Conservation (phyloP, 192 early-diverging fungal species). For the Thoreauomyces humboldtii region DNA sequence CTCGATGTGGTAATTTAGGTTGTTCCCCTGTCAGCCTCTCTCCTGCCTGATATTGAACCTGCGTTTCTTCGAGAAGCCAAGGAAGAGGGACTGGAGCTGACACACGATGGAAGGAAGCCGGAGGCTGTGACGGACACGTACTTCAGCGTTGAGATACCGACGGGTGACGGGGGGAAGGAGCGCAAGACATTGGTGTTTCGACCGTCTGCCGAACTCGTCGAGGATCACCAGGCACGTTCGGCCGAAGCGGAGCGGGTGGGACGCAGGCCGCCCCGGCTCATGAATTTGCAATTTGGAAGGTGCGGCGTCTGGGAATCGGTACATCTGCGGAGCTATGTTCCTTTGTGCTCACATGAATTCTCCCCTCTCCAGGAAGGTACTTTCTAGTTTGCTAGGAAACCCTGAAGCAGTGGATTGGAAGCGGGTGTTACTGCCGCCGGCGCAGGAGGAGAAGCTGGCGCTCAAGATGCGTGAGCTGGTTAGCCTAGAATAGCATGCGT, state of each 20-base stretch:
- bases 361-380: constrained; percentile 42
- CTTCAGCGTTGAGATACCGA: constrained; percentile 33
- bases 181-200: constrained; percentile 25
- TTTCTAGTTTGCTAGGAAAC: constrained; percentile 62
- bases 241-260: constrained; percentile 11
- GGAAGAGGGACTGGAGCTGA: constrained; percentile 36
- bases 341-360: neutral
- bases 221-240: constrained; percentile 5
- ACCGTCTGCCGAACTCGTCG: constrained; percentile 15
- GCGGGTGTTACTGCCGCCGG: constrained; percentile 58
- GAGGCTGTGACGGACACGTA: constrained; percentile 20
- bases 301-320: neutral
- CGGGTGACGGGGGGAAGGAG: neutral
- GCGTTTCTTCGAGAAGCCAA: constrained; percentile 45
- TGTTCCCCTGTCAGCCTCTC: constrained; percentile 54
- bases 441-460: constrained; percentile 54
- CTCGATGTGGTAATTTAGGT: too few species aligned
- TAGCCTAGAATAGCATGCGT: neutral
- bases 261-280: constrained; percentile 31
- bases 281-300: constrained; percentile 82
- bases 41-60: constrained; percentile 34
- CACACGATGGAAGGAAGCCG: constrained; percentile 25
- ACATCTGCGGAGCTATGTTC: neutral
- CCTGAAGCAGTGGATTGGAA: constrained; percentile 83
- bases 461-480: constrained; percentile 27